A percentile compares a stretch with the other conserved stretches of the same genome.
Conservation (phyloP, 345 rosid species). For the Eucalyptus cloeziana region DNA sequence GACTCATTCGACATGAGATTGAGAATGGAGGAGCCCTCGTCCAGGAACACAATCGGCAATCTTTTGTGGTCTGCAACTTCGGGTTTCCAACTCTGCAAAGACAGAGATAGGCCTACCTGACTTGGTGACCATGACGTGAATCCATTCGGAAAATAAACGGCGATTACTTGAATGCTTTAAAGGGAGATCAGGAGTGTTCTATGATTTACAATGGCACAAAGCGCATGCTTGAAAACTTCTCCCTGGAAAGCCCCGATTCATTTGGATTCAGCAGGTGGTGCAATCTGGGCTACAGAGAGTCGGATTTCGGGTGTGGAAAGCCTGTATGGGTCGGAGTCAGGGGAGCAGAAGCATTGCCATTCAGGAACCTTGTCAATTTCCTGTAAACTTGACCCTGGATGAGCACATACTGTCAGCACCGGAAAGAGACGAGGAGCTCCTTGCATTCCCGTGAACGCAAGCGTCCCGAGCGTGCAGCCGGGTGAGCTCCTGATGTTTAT, state of each 20-base stretch:
- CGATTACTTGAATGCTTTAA: not conserved
- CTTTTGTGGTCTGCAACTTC: not conserved
- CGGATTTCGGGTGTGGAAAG: not conserved
- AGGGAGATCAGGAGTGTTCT: not conserved
- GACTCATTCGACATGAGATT: not conserved
- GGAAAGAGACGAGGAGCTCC: not conserved
- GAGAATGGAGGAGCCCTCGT: not conserved
- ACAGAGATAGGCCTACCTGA: not conserved
- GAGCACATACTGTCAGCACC: not conserved
- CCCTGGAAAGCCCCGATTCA: not conserved
- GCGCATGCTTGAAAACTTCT: not conserved
- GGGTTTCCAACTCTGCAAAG: not conserved
- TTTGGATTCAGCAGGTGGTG: not conserved
- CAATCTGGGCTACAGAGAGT: not conserved
- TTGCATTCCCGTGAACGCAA: not conserved
- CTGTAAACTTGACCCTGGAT: not conserved
- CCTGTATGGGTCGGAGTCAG: not conserved
- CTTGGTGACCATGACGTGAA: not conserved
- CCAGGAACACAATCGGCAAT: not conserved
- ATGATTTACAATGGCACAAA: not conserved
- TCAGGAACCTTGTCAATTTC: not conserved
- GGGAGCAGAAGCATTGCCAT: not conserved
- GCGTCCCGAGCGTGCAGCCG: not conserved
- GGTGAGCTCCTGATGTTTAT: not conserved
- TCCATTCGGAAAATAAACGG: not conserved